These are phyloP conservation scores for Conticribra guillardii DNA, from an alignment of 108 stramenopile species.

Conservation along the genomic window DNA sequence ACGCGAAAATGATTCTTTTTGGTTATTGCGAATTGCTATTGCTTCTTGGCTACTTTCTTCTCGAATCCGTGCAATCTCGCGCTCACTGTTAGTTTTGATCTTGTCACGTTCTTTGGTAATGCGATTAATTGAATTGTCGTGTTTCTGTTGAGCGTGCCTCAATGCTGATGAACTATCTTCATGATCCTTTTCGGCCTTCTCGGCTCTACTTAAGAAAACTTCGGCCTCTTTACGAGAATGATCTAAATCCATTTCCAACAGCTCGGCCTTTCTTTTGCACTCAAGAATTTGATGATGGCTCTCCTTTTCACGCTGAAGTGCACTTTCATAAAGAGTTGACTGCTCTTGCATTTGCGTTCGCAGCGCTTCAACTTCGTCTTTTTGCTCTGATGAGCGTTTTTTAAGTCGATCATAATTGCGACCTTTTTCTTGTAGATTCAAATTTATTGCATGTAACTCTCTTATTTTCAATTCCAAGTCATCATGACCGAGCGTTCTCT, in stretches of 20 bases:
- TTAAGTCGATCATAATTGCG: conserved; percentile 12
- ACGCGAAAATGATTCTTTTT: conserved; percentile 37
- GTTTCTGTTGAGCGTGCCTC: conserved; percentile 12
- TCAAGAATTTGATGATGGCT: conserved; percentile 29
- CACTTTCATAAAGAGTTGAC: conserved; percentile 5
- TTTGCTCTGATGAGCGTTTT: conserved; percentile 8
- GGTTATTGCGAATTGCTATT: conserved; percentile 6
- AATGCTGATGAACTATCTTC: conserved; percentile 15
- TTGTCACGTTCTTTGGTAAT: conserved; percentile 21
- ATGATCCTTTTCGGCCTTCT: conserved; percentile 31
- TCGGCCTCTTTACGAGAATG: conserved; percentile 20
- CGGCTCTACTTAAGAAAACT: conserved; percentile 21
- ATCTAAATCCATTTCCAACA: conserved; percentile 27
- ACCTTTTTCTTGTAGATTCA: conserved; percentile 27
- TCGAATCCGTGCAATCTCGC: conserved; percentile 37
- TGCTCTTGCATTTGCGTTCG: conserved; percentile 18
- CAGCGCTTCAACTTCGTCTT: conserved; percentile 11
- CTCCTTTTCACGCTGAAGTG: conserved; percentile 26
- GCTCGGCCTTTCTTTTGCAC: conserved; percentile 16
- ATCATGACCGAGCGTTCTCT: neutral
- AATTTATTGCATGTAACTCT: conserved; percentile 12
- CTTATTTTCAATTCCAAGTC: conserved; percentile 18
- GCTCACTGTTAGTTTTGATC: conserved; percentile 16
- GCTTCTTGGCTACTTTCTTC: conserved; percentile 36
- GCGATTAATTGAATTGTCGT: conserved; percentile 13